Percentiles rank a stretch among this genome's conserved stretches.
These are phyloP conservation scores for Aspergillus sp. DNA, from an alignment of 2,329 filamentous ascomycete genomes.

Conservation along the genomic window DNA sequence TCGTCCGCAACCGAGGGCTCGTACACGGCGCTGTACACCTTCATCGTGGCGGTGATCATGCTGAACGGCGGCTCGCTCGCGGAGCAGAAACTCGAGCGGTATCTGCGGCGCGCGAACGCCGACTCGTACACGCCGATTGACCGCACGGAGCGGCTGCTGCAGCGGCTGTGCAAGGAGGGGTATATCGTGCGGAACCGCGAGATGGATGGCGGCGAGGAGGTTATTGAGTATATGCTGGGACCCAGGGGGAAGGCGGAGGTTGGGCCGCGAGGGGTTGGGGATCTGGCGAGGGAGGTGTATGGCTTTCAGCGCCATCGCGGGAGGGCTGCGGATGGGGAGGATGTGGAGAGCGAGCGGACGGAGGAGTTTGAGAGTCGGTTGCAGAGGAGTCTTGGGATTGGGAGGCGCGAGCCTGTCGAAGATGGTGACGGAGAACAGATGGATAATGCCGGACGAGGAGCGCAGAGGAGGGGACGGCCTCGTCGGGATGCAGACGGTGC, in stretches of 20 bases:
- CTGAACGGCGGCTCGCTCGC: conserved; percentile 64
- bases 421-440: conserved; percentile 5
- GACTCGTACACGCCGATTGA: conserved; percentile 64
- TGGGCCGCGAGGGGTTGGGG: conserved; percentile 63
- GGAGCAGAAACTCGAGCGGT: conserved; percentile 68
- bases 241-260: conserved; percentile 80
- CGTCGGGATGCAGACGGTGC: conserved; percentile 3
- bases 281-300: conserved; percentile 54
- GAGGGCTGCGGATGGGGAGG: conserved; percentile 8
- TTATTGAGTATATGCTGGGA: conserved; percentile 73
- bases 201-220: conserved; percentile 59
- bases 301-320: conserved; percentile 23
- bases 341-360: conserved; percentile 25
- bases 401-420: conserved; percentile 6
- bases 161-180: conserved; percentile 67
- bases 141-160: conserved; percentile 65
- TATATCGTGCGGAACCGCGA: conserved; percentile 73
- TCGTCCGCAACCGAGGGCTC: conserved; percentile 52
- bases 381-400: conserved; percentile 51
- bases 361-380: conserved; percentile 54
- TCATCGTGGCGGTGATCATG: conserved; percentile 67
- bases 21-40: conserved; percentile 72
- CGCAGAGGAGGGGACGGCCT: conserved; percentile 1
- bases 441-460: not conserved
- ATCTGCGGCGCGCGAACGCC: conserved; percentile 65